These are phyloP conservation scores for Diutina ranongensis DNA, from an alignment of 1,139 yeast species.

Conservation along the genomic window DNA sequence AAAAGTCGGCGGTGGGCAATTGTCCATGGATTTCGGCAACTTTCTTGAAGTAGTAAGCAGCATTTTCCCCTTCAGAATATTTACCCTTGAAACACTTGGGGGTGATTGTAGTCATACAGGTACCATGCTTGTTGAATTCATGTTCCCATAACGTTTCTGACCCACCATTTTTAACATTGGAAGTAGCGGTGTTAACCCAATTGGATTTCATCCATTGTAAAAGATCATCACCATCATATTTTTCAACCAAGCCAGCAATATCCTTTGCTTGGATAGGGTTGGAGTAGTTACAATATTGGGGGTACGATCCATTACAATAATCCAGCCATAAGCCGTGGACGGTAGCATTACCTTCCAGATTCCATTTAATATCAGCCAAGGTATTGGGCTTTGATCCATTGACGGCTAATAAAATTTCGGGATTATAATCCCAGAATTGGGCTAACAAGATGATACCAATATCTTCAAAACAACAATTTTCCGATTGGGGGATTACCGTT, in stretches of 20 bases:
- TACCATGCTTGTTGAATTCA: conserved; percentile 34
- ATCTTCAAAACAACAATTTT: conserved; percentile 22
- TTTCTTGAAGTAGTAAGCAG: conserved; percentile 23
- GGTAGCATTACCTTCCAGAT: conserved; percentile 18
- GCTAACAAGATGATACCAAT: conserved; percentile 26
- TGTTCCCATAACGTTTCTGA: conserved; percentile 26
- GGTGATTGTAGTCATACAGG: conserved; percentile 31
- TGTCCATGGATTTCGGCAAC: conserved; percentile 24
- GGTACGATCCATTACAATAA: conserved; percentile 25
- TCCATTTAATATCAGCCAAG: conserved; percentile 8
- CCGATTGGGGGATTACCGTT: background rate
- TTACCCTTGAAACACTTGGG: conserved; percentile 25
- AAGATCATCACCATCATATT: conserved; percentile 21
- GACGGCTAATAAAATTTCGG: conserved; percentile 11
- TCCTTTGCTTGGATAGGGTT: conserved; percentile 11
- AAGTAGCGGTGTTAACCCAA: conserved; percentile 26
- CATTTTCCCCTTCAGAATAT: conserved; percentile 22
- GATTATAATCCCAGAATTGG: conserved; percentile 31
- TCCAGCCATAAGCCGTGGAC: conserved; percentile 35
- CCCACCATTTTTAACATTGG: conserved; percentile 9
- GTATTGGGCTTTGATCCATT: conserved; percentile 7
- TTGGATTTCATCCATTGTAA: conserved; percentile 21
- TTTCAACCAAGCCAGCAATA: conserved; percentile 18
- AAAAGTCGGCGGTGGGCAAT: conserved; percentile 24
- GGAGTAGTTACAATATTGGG: conserved; percentile 16